Evolutionary conservation across 2,329 filamentous ascomycete species (phyloP).

Genomic region (Zasmidium angulare): DNA sequence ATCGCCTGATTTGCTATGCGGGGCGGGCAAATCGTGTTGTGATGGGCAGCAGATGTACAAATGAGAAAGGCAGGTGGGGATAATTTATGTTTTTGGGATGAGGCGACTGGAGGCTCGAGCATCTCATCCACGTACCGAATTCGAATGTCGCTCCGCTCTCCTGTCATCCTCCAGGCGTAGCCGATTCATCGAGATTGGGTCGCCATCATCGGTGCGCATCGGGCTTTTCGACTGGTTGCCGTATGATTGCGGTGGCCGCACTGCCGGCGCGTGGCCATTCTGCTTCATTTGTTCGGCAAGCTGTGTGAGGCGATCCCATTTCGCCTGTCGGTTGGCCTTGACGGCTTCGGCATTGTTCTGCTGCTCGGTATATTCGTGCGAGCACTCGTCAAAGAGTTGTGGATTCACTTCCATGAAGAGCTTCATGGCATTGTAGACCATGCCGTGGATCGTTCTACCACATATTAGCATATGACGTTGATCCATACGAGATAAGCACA

Average conservation of each 20-base stretch:
- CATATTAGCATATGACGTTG: neutral
- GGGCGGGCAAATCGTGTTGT: constrained; percentile 12
- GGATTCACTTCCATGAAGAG: constrained; percentile 99
- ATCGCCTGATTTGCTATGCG: constrained; percentile 15
- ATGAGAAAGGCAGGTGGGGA: constrained; percentile 14
- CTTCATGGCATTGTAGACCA: constrained; percentile 99
- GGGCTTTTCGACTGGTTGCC: constrained; percentile 36
- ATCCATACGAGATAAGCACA: constrained; percentile 27
- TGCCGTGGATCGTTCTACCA: constrained; percentile 90
- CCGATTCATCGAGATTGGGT: constrained; percentile 78
- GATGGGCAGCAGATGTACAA: constrained; percentile 14
- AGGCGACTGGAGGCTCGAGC: constrained; percentile 20
- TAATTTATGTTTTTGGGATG: constrained; percentile 21
- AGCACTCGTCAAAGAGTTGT: constrained; percentile 96
- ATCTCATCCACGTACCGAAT: constrained; percentile 38
- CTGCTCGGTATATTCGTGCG: constrained; percentile 94
- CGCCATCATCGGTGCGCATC: constrained; percentile 68
- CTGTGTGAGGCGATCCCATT: constrained; percentile 84
- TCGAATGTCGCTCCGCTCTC: constrained; percentile 46
- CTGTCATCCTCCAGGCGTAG: constrained; percentile 82
- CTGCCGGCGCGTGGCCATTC: constrained; percentile 28
- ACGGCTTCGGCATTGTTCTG: constrained; percentile 88
- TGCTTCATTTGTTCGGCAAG: constrained; percentile 61
- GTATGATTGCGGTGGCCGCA: constrained; percentile 33
- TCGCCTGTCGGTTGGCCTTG: constrained; percentile 76